Conservation (phyloP, 2,329 filamentous ascomycete genomes). For the Neofusicoccum sp. region DNA sequence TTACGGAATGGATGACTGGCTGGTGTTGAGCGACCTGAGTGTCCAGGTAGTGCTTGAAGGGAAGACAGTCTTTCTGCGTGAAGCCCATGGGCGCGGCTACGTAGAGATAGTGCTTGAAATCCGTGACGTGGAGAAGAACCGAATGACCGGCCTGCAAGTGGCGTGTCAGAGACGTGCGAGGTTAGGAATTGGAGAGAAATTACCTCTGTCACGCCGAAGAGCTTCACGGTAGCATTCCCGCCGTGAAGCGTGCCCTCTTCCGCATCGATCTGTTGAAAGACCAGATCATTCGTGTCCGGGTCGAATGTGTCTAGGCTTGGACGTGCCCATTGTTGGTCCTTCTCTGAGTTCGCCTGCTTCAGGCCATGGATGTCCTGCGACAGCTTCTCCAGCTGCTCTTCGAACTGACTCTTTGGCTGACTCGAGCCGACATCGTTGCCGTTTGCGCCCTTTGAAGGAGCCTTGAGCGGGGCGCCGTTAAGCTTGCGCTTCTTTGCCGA, state of each 20-base stretch:
- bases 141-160: slow-evolving; percentile 69
- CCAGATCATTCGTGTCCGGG: slow-evolving; percentile 65
- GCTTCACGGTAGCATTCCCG: slow-evolving; percentile 75
- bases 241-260: slow-evolving; percentile 83
- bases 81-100: slow-evolving; percentile 85
- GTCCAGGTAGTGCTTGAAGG: slow-evolving; percentile 80
- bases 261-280: slow-evolving; percentile 92
- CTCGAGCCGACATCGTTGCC: slow-evolving; percentile 55
- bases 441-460: slow-evolving; percentile 62
- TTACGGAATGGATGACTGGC: slow-evolving; percentile 73
- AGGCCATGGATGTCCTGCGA: slow-evolving; percentile 87
- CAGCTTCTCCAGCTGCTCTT: slow-evolving; percentile 91
- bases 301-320: slow-evolving; percentile 62
- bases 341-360: slow-evolving; percentile 85
- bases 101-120: slow-evolving; percentile 95
- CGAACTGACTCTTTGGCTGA: slow-evolving; percentile 88
- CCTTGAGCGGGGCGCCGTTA: slow-evolving; percentile 61
- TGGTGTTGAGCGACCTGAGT: slow-evolving; percentile 70
- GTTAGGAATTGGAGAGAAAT: slow-evolving; percentile 17
- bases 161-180: slow-evolving; percentile 35
- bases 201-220: slow-evolving; percentile 89
- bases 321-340: slow-evolving; percentile 86
- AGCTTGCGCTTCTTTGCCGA: slow-evolving; percentile 81
- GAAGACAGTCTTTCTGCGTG: slow-evolving; percentile 70
- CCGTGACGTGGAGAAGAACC: slow-evolving; percentile 89